Conservation (phyloP, 2,329 filamentous ascomycete genomes). For the Trichoderma sp. region DNA sequence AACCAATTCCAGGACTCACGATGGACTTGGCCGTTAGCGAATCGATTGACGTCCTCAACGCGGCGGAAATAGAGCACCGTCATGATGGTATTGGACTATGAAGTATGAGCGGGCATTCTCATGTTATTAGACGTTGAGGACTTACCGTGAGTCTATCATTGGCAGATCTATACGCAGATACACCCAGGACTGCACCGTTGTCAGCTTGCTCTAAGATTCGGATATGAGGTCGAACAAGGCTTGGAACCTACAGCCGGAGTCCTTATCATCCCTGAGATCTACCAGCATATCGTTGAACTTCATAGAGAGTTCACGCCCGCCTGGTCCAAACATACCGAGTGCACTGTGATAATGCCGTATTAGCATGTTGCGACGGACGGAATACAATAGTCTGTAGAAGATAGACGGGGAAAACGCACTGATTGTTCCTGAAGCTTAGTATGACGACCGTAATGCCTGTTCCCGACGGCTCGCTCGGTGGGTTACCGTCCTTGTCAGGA, state of each 20-base stretch:
- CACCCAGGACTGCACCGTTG: not conserved
- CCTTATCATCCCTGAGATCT: not conserved
- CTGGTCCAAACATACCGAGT: constrained; percentile 9
- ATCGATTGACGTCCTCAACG: constrained; percentile 43
- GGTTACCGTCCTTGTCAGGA: not conserved
- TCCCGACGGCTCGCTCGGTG: not conserved
- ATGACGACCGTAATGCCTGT: constrained; percentile 3
- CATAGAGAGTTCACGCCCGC: not conserved
- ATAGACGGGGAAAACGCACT: not conserved
- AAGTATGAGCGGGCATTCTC: not conserved
- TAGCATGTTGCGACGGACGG: not conserved
- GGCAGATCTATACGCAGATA: not conserved
- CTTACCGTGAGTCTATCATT: constrained; percentile 9
- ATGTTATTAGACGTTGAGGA: too few relatives aligned
- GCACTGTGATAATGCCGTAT: not conserved
- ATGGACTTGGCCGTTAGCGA: constrained; percentile 44
- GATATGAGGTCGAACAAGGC: too few relatives aligned
- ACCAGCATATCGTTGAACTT: not conserved
- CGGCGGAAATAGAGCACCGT: constrained; percentile 46
- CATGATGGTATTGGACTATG: constrained; percentile 35
- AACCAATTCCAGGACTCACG: constrained; percentile 47
- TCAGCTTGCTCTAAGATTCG: not conserved
- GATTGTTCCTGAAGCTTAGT: constrained; percentile 1
- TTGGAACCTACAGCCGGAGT: constrained; percentile 2
- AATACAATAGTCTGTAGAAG: too few relatives aligned